Percentiles rank a stretch among this genome's conserved stretches.
Evolutionary conservation across 352 stramenopile species (phyloP).

Genomic region (Peronospora farinosa): DNA sequence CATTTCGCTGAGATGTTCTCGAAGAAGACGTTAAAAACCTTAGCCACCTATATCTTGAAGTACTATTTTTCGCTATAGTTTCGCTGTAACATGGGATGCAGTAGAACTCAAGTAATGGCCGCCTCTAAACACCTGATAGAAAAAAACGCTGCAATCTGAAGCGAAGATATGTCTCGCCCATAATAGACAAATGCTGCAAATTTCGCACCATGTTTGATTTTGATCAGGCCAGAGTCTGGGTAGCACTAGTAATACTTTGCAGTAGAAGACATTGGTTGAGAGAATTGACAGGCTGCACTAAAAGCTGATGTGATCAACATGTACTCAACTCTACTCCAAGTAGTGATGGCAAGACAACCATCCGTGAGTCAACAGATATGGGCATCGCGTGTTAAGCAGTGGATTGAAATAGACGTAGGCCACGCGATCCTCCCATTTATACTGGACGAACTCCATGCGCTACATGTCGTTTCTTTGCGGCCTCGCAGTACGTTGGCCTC

Average conservation of each 20-base stretch:
- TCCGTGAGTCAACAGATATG: neutral
- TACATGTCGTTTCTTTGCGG: neutral
- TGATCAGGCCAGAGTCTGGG: no score
- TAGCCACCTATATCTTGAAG: neutral
- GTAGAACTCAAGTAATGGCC: neutral
- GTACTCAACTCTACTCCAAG: no score
- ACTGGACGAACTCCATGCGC: neutral
- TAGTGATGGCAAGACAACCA: no score
- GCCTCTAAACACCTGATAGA: neutral
- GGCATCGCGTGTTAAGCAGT: neutral
- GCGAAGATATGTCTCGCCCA: neutral
- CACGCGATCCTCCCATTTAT: neutral
- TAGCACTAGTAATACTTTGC: no score
- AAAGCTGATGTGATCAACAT: no score
- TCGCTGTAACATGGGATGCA: neutral
- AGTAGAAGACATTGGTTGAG: no score
- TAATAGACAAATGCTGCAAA: slow-evolving; percentile 1
- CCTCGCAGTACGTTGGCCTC: neutral
- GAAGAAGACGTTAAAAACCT: neutral
- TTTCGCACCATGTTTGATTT: neutral
- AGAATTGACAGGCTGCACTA: no score
- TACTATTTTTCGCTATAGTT: neutral
- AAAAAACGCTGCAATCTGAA: slow-evolving; percentile 2
- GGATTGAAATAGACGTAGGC: neutral
- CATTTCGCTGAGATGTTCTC: no score